Conservation (phyloP, 2,329 filamentous ascomycete genomes). For the Zymoseptoria crescenta region DNA sequence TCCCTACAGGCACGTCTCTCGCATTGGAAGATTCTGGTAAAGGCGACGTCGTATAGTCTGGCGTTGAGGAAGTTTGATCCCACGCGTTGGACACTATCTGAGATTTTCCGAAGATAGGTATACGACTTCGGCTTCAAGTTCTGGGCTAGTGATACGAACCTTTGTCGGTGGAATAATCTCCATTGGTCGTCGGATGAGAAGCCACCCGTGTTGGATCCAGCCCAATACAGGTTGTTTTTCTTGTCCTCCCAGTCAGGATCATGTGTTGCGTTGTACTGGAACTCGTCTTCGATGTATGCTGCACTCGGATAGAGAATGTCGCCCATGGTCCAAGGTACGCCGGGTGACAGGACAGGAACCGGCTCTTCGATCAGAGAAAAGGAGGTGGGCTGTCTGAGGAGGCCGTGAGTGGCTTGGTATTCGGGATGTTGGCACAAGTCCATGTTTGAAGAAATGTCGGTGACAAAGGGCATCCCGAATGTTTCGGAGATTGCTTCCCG, state of each 20-base stretch:
- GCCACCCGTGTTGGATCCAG: slow-evolving; percentile 89
- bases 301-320: slow-evolving; percentile 92
- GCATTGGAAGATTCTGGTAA: slow-evolving; percentile 44
- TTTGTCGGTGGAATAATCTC: slow-evolving; percentile 84
- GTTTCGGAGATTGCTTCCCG: neutral
- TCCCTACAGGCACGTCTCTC: slow-evolving; percentile 5
- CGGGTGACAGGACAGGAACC: neutral
- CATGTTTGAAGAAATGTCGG: neutral
- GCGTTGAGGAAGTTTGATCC: slow-evolving; percentile 1
- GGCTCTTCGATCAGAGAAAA: neutral
- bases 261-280: slow-evolving; percentile 62
- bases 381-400: neutral
- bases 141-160: slow-evolving; percentile 59
- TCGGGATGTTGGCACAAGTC: neutral
- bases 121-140: neutral
- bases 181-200: slow-evolving; percentile 89
- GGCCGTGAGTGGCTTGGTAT: neutral
- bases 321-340: neutral
- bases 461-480: neutral
- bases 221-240: slow-evolving; percentile 76
- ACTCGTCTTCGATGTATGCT: slow-evolving; percentile 92
- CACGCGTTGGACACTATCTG: neutral
- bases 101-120: neutral
- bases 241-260: slow-evolving; percentile 74
- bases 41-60: slow-evolving; percentile 35